Evolutionary conservation across 306 rosid genomes (phyloP).

Genomic region (Fragaria nilgerrensis): DNA sequence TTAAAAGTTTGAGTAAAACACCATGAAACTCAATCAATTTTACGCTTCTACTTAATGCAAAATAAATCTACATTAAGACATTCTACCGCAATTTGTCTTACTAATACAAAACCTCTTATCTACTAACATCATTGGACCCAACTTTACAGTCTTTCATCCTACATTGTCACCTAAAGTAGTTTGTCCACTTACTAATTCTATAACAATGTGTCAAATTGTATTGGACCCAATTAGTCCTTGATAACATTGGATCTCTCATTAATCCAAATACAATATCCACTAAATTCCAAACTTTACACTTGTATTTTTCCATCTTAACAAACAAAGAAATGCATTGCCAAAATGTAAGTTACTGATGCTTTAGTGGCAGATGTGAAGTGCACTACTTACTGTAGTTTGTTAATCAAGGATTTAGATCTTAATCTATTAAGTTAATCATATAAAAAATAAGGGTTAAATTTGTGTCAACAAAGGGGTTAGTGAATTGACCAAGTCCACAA

Average conservation of each 20-base stretch:
- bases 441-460: constrained; percentile 6
- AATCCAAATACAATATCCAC: neutral
- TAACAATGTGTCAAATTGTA: neutral
- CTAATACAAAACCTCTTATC: no score
- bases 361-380: neutral
- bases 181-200: neutral
- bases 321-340: neutral
- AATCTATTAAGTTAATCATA: neutral
- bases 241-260: constrained; percentile 7
- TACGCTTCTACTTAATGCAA: neutral
- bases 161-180: neutral
- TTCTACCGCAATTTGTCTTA: neutral
- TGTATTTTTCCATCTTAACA: neutral
- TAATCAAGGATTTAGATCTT: neutral
- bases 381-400: neutral
- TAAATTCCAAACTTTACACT: neutral
- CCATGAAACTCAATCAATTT: neutral
- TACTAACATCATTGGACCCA: neutral
- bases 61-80: neutral
- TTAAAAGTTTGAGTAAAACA: neutral
- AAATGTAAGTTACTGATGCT: neutral
- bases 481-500: constrained; percentile 30
- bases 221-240: neutral
- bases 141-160: neutral
- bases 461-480: neutral